phyloP scores from a whole-genome alignment of 2,329 filamentous ascomycete genomes.

The Claviceps pusilla region DNA sequence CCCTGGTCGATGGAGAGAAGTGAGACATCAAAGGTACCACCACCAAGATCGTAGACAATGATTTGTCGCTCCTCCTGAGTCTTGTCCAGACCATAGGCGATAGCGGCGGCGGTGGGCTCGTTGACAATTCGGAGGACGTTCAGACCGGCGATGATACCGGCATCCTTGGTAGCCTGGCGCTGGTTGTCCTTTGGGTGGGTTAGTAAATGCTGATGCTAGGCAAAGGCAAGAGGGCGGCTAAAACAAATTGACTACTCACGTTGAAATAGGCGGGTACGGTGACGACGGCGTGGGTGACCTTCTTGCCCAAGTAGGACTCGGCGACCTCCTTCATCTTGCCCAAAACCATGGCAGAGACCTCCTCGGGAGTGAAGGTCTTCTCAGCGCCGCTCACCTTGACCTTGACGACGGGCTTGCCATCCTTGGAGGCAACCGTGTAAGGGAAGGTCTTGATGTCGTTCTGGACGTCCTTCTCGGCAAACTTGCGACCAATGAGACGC shows the following conservation, averaged over 20 bases:
- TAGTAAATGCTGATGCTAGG: background rate
- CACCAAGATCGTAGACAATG: conserved; percentile 86
- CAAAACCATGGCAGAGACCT: conserved; percentile 67
- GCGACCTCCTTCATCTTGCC: conserved; percentile 77
- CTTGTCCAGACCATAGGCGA: conserved; percentile 89
- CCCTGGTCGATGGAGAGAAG: conserved; percentile 83
- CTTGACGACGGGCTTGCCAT: conserved; percentile 75
- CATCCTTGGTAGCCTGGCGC: conserved; percentile 92
- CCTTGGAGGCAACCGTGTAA: conserved; percentile 82
- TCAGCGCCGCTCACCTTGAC: conserved; percentile 50
- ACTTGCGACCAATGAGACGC: conserved; percentile 77
- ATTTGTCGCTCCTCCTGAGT: conserved; percentile 71
- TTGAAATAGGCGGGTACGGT: conserved; percentile 98
- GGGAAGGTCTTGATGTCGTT: conserved; percentile 96
- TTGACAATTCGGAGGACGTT: conserved; percentile 95
- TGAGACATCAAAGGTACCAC: conserved; percentile 89
- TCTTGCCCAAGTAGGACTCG: conserved; percentile 66
- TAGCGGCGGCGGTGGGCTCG: conserved; percentile 88
- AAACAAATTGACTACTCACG: conserved; percentile 17
- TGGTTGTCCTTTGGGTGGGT: conserved; percentile 52
- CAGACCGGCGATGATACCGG: conserved; percentile 78
- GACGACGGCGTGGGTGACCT: conserved; percentile 76
- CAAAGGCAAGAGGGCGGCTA: too few species aligned
- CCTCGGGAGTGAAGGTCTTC: conserved; percentile 67
- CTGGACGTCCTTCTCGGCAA: conserved; percentile 72